Conservation (phyloP, 2,329 filamentous ascomycete species). For the Calonectria pseudoreteaudii region DNA sequence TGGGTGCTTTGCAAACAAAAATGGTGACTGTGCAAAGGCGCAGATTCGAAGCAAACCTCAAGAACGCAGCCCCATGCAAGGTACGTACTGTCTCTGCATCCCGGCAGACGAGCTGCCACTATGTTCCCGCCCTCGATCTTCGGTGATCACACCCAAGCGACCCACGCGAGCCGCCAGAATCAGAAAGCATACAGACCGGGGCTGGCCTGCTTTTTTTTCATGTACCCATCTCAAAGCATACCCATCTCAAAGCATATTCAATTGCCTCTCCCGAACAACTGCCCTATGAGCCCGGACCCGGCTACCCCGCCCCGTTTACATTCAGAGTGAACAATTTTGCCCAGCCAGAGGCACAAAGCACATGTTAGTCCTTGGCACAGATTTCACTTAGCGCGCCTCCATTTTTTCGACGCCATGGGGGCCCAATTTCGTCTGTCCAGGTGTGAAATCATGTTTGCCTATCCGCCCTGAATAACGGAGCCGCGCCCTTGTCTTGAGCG, state of each 20-base stretch:
- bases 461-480: constrained; percentile 8
- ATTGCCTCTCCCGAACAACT: background rate
- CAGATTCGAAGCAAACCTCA: background rate
- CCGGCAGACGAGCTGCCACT: constrained; percentile 1
- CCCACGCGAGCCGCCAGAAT: constrained; percentile 9
- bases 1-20: background rate
- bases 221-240: constrained; percentile 1
- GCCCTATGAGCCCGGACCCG: background rate
- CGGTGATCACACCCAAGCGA: constrained; percentile 14
- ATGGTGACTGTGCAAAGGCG: background rate
- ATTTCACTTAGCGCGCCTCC: constrained; percentile 31
- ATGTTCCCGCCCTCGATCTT: constrained; percentile 12
- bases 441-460: constrained; percentile 21
- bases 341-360: background rate
- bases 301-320: background rate
- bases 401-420: constrained; percentile 27
- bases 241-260: background rate
- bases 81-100: constrained; percentile 12
- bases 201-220: background rate
- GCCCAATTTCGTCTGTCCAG: constrained; percentile 32
- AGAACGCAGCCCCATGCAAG: constrained; percentile 6
- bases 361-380: constrained; percentile 1
- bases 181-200: background rate
- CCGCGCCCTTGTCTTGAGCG: constrained; percentile 10
- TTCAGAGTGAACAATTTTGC: background rate